These are phyloP conservation scores for Knoxia roxburghii DNA, from an alignment of 257 asterid genomes.

Conservation along the genomic window DNA sequence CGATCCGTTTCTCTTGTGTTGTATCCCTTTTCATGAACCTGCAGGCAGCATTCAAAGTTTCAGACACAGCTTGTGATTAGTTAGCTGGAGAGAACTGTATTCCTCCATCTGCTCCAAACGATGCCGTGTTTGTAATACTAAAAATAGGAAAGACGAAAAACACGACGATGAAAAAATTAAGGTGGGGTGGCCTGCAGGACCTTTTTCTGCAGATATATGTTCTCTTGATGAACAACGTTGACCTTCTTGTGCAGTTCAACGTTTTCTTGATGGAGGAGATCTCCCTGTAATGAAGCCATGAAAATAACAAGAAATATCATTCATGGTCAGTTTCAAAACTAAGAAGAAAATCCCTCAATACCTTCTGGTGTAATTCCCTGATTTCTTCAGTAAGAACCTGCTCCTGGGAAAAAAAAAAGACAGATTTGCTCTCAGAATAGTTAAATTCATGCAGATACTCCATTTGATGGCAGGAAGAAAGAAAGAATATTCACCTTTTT, in stretches of 20 bases:
- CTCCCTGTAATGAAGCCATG: conserved; percentile 41
- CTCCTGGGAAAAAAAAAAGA: conserved; percentile 55
- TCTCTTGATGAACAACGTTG: conserved; percentile 41
- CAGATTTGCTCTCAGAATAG: too few relatives aligned
- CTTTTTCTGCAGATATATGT: conserved; percentile 47
- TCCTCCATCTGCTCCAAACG: too few relatives aligned
- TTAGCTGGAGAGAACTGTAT: too few relatives aligned
- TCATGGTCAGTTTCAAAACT: too few relatives aligned
- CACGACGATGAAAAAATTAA: not conserved
- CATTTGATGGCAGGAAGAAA: too few relatives aligned
- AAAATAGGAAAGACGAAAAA: not conserved
- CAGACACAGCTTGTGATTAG: too few relatives aligned
- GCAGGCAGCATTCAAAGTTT: too few relatives aligned
- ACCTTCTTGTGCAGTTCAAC: conserved; percentile 45
- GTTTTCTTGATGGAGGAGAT: conserved; percentile 49
- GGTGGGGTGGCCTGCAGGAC: conserved; percentile 26
- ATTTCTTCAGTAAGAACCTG: conserved; percentile 45
- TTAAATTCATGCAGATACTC: too few relatives aligned
- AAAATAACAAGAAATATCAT: conserved; percentile 16
- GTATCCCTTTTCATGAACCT: conserved; percentile 36
- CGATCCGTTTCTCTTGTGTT: conserved; percentile 24
- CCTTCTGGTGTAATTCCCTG: conserved; percentile 56
- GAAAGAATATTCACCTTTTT: conserved; percentile 36
- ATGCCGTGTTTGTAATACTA: too few relatives aligned
- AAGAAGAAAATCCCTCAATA: too few relatives aligned